Base-by-base conservation (phyloP, 768 basidiomycete species). In the Boletellus ananas region DNA sequence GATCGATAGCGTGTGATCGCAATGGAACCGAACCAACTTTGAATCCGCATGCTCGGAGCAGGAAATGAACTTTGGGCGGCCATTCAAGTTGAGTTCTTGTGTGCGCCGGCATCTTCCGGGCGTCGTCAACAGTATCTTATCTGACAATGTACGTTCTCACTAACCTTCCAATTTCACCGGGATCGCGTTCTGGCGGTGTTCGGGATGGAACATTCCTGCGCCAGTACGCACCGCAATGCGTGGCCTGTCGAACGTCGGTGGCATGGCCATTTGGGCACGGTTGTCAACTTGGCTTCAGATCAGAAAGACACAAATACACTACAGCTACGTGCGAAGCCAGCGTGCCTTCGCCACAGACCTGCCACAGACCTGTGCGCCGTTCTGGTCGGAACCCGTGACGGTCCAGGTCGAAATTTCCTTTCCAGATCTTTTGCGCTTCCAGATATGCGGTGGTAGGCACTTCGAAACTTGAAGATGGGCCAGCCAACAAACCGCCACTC, bases 311-410 rank as follows among this genome's bases (percentile, higher is more conserved):
- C 29, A 29, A 10, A 29, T 29, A 29, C 10, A 13, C 21, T 31
- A n/a, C 21, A 10, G 25, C 25, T 40, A 39, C 42, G 45, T 47
- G 35, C 25, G 18, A 37, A 38, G 25, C 31, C 54, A 54, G 47
- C 56, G 54, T 64, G 48, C 42, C 49, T 45, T 54, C 18, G 58
- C 63, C 63, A 63, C 54, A 52, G 31, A 31, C 34, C 44, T 21
- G 58, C 63, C 63, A 63, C 54, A 52, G 31, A 31, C 34, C 44
- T 33, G 36, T 27, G 20, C 31, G 21, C 52, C 47, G 47, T 42
- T 42, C 27, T 45, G 27, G 17, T 40, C 51, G 54, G 44, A 42
- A 33, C 5, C 25, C 43, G 14, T n/a, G 35, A 35, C 17, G 34
- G 34, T 46, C 14, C 38, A 47, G 11, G 46, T 34, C 29, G 29